Percentiles rank a stretch among this genome's conserved stretches.
Conservation (phyloP, 345 rosid species). For the Camelina laxa region DNA sequence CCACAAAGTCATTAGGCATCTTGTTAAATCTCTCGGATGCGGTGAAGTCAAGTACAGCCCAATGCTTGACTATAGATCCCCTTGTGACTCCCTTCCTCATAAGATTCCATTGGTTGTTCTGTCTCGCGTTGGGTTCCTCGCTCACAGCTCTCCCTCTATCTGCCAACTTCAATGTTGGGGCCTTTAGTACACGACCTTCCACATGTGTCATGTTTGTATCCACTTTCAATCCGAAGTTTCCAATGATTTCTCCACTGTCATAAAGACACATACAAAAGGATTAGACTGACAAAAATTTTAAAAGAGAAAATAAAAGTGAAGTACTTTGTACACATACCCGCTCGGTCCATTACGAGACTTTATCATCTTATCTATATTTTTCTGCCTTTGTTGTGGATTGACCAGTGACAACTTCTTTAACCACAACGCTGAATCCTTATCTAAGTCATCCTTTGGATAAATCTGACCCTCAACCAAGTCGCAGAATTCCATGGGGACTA, state of each 20-base stretch:
- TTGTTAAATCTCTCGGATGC: slow-evolving; percentile 40
- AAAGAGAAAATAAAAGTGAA: slow-evolving; percentile 1
- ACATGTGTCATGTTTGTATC: slow-evolving; percentile 67
- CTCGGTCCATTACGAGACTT: slow-evolving; percentile 61
- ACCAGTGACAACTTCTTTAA: slow-evolving; percentile 62
- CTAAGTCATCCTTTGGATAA: slow-evolving; percentile 72
- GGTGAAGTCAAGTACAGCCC: slow-evolving; percentile 84
- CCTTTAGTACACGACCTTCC: slow-evolving; percentile 69
- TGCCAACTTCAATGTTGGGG: slow-evolving; percentile 69
- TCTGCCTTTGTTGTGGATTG: slow-evolving; percentile 50
- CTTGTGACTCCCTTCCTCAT: slow-evolving; percentile 58
- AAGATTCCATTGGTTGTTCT: slow-evolving; percentile 77
- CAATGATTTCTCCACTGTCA: slow-evolving; percentile 62
- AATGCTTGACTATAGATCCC: slow-evolving; percentile 62
- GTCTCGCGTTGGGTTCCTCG: slow-evolving; percentile 52
- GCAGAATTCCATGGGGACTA: slow-evolving; percentile 86
- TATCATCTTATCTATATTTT: slow-evolving; percentile 57
- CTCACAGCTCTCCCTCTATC: slow-evolving; percentile 48
- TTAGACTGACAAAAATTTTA: neutral
- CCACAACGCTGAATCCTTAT: slow-evolving; percentile 43
- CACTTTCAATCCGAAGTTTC: slow-evolving; percentile 71
- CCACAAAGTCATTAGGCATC: slow-evolving; percentile 45
- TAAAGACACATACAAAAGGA: neutral
- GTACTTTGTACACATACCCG: slow-evolving; percentile 54
- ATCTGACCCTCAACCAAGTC: slow-evolving; percentile 77